Evolutionary conservation across 1,284 basidiomycete species (phyloP).

Genomic region (Trichosporon faecale): DNA sequence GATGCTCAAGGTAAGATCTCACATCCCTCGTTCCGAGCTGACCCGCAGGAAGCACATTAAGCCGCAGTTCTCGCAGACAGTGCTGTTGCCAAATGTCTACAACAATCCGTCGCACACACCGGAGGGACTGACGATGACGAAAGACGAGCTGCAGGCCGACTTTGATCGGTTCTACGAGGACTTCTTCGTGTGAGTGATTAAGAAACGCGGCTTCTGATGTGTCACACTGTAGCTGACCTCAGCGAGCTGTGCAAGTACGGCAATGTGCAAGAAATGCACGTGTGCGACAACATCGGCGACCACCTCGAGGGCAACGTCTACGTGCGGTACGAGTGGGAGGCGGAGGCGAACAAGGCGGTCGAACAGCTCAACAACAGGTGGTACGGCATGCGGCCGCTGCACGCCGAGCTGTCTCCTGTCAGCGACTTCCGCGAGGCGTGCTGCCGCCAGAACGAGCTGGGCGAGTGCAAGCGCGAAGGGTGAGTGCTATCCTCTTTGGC

Average conservation of each 20-base stretch:
- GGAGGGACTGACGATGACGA: slow-evolving; percentile 67
- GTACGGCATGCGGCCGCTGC: slow-evolving; percentile 96
- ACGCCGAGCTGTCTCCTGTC: slow-evolving; percentile 96
- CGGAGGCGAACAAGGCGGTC: slow-evolving; percentile 90
- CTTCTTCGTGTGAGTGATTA: slow-evolving; percentile 63
- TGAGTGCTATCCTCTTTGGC: slow-evolving; percentile 32
- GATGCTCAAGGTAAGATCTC: slow-evolving; percentile 47
- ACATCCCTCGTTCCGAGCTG: background rate
- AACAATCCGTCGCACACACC: slow-evolving; percentile 91
- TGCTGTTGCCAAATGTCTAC: slow-evolving; percentile 97
- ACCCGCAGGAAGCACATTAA: slow-evolving; percentile 85
- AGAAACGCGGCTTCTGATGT: too few species aligned
- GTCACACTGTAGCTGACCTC: background rate
- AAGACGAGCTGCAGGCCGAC: slow-evolving; percentile 77
- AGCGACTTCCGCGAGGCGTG: slow-evolving; percentile 99
- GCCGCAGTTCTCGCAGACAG: slow-evolving; percentile 95
- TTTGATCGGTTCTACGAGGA: slow-evolving; percentile 98
- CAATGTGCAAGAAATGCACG: slow-evolving; percentile 90
- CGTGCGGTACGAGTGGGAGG: slow-evolving; percentile 96
- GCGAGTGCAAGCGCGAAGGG: slow-evolving; percentile 91
- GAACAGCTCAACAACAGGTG: slow-evolving; percentile 92
- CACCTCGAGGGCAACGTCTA: slow-evolving; percentile 99
- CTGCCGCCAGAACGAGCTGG: slow-evolving; percentile 96
- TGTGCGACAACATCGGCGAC: slow-evolving; percentile 99
- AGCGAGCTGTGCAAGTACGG: slow-evolving; percentile 88